Evolutionary conservation across 805 yeast genomes (phyloP).

Genomic region (Saccharomycopsis malanga): DNA sequence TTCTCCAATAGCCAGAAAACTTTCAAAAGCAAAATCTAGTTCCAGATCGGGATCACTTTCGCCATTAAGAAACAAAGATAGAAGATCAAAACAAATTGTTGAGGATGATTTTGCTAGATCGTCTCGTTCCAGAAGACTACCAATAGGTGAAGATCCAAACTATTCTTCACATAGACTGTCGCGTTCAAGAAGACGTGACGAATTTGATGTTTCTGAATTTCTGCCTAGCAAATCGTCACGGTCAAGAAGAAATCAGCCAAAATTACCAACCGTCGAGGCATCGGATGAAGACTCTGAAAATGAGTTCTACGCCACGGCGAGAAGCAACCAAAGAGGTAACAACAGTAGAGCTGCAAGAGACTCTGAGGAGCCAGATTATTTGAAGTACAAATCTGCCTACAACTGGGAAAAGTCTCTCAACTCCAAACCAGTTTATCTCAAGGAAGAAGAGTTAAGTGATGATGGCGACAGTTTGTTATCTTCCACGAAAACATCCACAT

Average conservation of each 20-base stretch:
- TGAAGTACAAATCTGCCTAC: constrained; percentile 20
- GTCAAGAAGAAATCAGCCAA: no score
- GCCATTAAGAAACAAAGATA: constrained; percentile 5
- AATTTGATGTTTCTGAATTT: no score
- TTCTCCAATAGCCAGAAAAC: constrained; percentile 17
- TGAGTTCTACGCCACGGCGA: neutral
- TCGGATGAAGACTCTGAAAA: neutral
- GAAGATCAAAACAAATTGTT: no score
- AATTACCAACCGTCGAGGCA: neutral
- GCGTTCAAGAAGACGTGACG: no score
- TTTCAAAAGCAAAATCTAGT: constrained; percentile 4
- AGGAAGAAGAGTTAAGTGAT: neutral
- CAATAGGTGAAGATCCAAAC: neutral
- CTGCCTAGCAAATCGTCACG: no score
- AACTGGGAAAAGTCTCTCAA: constrained; percentile 17
- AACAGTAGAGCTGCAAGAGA: neutral
- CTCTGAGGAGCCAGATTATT: neutral
- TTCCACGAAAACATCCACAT: neutral
- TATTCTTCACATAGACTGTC: no score
- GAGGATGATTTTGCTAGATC: no score
- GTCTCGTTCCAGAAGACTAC: neutral
- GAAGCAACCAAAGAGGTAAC: neutral
- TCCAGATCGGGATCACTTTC: constrained; percentile 4
- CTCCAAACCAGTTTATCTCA: neutral
- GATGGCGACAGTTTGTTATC: neutral